These are phyloP conservation scores for Brasilioporus rufonigricans DNA, from an alignment of 768 basidiomycete species.

Conservation along the genomic window DNA sequence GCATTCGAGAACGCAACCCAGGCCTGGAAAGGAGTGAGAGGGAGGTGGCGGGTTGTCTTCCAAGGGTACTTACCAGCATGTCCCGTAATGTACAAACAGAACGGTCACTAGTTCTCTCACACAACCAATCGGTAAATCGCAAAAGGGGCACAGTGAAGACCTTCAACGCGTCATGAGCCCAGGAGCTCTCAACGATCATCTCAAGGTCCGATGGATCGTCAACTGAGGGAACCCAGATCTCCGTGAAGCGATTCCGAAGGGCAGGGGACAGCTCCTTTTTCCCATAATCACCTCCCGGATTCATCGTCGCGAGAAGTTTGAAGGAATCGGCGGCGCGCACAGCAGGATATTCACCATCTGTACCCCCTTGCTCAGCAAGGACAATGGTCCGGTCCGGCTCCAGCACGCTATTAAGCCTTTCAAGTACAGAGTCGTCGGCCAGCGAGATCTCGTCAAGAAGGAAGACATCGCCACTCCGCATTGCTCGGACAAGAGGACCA, in stretches of 20 bases:
- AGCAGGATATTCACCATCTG: slow-evolving; percentile 61
- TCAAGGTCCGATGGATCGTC: slow-evolving; percentile 69
- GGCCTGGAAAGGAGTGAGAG: slow-evolving; percentile 48
- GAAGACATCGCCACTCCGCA: slow-evolving; percentile 82
- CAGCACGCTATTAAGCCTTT: slow-evolving; percentile 95
- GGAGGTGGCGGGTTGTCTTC: not conserved
- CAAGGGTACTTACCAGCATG: slow-evolving; percentile 61
- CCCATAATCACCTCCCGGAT: slow-evolving; percentile 98
- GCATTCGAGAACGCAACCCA: slow-evolving; percentile 91
- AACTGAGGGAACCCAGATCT: slow-evolving; percentile 95
- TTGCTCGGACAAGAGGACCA: slow-evolving; percentile 92
- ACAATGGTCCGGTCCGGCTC: slow-evolving; percentile 87
- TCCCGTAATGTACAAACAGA: slow-evolving; percentile 80
- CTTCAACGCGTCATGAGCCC: slow-evolving; percentile 55
- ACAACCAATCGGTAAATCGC: slow-evolving; percentile 82
- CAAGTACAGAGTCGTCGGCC: slow-evolving; percentile 96
- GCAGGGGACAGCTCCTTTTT: slow-evolving; percentile 99
- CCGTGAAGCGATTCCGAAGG: slow-evolving; percentile 94
- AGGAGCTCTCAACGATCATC: slow-evolving; percentile 71
- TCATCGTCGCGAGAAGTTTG: slow-evolving; percentile 97
- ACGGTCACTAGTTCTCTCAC: slow-evolving; percentile 53
- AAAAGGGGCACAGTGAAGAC: slow-evolving; percentile 61
- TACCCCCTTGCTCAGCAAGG: slow-evolving; percentile 89
- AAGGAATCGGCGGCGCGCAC: slow-evolving; percentile 68
- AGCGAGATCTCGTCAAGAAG: slow-evolving; percentile 96